These are phyloP conservation scores for Inga oerstediana DNA, from an alignment of 306 rosid species.

Conservation along the genomic window DNA sequence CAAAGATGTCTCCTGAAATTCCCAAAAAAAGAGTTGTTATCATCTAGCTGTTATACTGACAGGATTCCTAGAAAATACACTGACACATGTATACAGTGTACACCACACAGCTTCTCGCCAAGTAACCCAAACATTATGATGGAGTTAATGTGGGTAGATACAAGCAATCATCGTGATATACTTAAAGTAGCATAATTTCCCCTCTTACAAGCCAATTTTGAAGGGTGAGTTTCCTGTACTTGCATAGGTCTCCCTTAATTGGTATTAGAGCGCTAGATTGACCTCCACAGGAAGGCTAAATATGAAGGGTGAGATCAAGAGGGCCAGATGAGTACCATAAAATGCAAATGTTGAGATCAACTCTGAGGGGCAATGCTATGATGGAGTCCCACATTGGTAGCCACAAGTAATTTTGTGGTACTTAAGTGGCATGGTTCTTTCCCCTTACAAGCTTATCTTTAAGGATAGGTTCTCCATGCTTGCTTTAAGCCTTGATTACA, in stretches of 20 bases:
- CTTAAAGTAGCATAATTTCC: neutral
- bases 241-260: neutral
- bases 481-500: neutral
- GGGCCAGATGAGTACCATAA: neutral
- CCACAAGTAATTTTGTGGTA: neutral
- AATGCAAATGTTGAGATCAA: neutral
- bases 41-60: slow-evolving; percentile 1
- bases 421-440: neutral
- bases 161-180: neutral
- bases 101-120: neutral
- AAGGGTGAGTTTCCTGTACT: neutral
- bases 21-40: neutral
- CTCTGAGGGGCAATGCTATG: neutral
- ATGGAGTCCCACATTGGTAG: neutral
- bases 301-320: neutral
- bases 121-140: neutral
- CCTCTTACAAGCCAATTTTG: neutral
- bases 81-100: neutral
- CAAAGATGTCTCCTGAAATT: slow-evolving; percentile 84
- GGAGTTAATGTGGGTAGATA: neutral
- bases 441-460: neutral
- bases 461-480: neutral
- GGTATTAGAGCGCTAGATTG: neutral
- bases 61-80: neutral
- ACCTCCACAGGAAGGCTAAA: neutral